Base-by-base conservation (phyloP, 257 asterid species). In the Thymus quinquecostatus region DNA sequence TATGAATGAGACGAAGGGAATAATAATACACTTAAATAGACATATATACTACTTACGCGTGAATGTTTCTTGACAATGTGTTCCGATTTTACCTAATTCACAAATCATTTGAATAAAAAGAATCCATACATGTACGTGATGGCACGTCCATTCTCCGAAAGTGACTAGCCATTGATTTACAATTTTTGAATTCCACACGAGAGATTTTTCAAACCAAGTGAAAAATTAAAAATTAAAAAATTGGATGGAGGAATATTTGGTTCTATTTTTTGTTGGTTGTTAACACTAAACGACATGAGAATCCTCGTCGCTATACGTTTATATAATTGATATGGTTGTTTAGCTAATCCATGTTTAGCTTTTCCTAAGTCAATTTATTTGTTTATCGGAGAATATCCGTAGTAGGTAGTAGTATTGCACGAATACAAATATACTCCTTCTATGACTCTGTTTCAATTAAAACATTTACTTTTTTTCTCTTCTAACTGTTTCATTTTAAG, bases 101-200 rank as follows among this genome's bases (percentile, higher is more conserved):
- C 66, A 41, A 38, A 38, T 60, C 13, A 60, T 30, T 33, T 38
- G 34, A 10, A 51, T n/a, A 34, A 5, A 13, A 55, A 27, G 10
- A 50, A 5, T 38, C 3, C 41, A 14, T 4, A 0, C 2, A 9
- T 44, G 45, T 45, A 59, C 76, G 47, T 71, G 76, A 62, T 61
- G 30, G 76, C 76, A 60, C 76, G 69, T 71, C 54, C 45, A 28
- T 64, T 61, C 60, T 36, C 67, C 11, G 55, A 71, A 49, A 36
- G 56, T 14, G 69, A 61, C 76, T 36, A 2, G 54, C 44, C 60
- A 38, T 2, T 57, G 74, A 56, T 2, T 30, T 8, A 8, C 10
- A 6, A 13, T 21, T 21, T 54, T 5, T 40, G 14, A 27, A 2
- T 33, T 32, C 11, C 21, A 3, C 36, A 8, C 44, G 40, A 68